These are phyloP conservation scores for Heliocybe sulcata DNA, from an alignment of 1,284 basidiomycete genomes.

Conservation along the genomic window DNA sequence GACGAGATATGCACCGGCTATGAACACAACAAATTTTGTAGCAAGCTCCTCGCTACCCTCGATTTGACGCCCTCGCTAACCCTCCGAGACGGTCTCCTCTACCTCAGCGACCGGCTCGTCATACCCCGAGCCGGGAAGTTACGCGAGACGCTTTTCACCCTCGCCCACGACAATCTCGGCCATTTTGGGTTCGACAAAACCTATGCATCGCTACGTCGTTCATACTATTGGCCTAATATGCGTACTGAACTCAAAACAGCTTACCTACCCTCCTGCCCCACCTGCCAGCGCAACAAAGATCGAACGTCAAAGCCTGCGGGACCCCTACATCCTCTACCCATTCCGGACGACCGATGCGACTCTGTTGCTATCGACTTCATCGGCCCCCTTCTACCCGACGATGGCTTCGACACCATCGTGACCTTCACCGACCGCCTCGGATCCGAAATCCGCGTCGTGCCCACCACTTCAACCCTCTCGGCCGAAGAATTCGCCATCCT, in stretches of 20 bases:
- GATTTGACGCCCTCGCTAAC: slow-evolving; percentile 10
- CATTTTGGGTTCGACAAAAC: slow-evolving; percentile 31
- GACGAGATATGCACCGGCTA: slow-evolving; percentile 21
- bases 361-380: slow-evolving; percentile 36
- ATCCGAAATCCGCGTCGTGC: slow-evolving; percentile 26
- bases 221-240: slow-evolving; percentile 36
- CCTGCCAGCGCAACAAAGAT: slow-evolving; percentile 16
- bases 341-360: slow-evolving; percentile 13
- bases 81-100: slow-evolving; percentile 18
- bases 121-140: slow-evolving; percentile 20
- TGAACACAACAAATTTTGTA: slow-evolving; percentile 17
- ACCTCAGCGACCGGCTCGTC: slow-evolving; percentile 18
- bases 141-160: slow-evolving; percentile 14
- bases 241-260: slow-evolving; percentile 16
- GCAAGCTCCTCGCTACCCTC: slow-evolving; percentile 11
- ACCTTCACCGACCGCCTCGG: slow-evolving; percentile 27
- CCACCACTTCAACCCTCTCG: slow-evolving; percentile 16
- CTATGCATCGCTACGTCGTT: slow-evolving; percentile 17
- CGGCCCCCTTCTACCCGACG: slow-evolving; percentile 26
- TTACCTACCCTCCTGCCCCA: slow-evolving; percentile 13
- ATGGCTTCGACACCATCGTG: slow-evolving; percentile 26
- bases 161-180: slow-evolving; percentile 23
- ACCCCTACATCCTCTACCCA: slow-evolving; percentile 16
- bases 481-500: slow-evolving; percentile 23
- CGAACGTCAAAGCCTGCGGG: slow-evolving; percentile 8